phyloP scores from a whole-genome alignment of 2,329 filamentous ascomycete species.

The Capronia americana region DNA sequence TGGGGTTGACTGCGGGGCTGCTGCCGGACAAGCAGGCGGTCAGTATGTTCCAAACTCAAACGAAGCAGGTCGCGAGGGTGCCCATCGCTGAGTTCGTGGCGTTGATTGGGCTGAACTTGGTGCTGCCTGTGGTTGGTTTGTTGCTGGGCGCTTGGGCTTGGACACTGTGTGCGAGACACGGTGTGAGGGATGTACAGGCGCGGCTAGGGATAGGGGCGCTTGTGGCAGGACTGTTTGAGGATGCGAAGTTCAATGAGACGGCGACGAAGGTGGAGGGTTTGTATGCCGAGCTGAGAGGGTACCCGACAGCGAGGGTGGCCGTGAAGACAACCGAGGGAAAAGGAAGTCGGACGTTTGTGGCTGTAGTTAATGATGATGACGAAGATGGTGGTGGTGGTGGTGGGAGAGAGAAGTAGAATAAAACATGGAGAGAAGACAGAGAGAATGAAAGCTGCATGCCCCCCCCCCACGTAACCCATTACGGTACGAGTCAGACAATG shows the following conservation, averaged over 20 bases:
- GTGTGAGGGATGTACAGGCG: conserved; percentile 8
- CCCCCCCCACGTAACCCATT: no score
- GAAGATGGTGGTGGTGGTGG: no score
- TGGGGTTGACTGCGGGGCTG: not conserved
- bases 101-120: conserved; percentile 7
- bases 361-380: not conserved
- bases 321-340: not conserved
- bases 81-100: conserved; percentile 8
- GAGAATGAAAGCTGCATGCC: no score
- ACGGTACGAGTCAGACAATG: no score
- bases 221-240: conserved; percentile 6
- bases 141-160: conserved; percentile 2
- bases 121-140: conserved; percentile 12
- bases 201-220: conserved; percentile 4
- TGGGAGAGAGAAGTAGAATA: no score
- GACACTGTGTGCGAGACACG: conserved; percentile 5
- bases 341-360: not conserved
- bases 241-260: conserved; percentile 8
- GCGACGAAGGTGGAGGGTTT: conserved; percentile 2
- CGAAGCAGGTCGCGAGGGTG: conserved; percentile 10
- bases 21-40: conserved; percentile 5
- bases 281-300: not conserved
- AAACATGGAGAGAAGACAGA: no score
- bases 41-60: not conserved
- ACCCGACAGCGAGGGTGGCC: not conserved